These are phyloP conservation scores for Calendula officinalis DNA, from an alignment of 129 eudicot species.

Conservation along the genomic window DNA sequence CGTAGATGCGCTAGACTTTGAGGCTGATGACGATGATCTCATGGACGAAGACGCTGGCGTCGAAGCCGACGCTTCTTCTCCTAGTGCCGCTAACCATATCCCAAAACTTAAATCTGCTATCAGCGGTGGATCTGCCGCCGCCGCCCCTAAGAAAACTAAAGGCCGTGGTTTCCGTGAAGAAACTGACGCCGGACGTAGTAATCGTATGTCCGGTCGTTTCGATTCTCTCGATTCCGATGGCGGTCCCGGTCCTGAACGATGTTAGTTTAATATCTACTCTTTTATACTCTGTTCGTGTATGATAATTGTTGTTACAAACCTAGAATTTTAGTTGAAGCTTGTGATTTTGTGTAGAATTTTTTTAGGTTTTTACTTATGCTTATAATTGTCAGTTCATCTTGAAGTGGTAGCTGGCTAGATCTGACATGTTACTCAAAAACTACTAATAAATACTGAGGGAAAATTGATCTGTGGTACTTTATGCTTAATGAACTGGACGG, in stretches of 20 bases:
- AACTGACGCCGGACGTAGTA: slow-evolving; percentile 54
- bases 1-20: slow-evolving; percentile 87
- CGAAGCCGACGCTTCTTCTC: slow-evolving; percentile 54
- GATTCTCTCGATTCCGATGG: slow-evolving; percentile 85
- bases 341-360: neutral
- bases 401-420: slow-evolving; percentile 8
- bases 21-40: slow-evolving; percentile 95
- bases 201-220: slow-evolving; percentile 70
- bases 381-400: neutral
- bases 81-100: slow-evolving; percentile 42
- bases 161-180: slow-evolving; percentile 97
- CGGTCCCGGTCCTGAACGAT: slow-evolving; percentile 97
- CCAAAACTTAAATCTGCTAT: slow-evolving; percentile 80
- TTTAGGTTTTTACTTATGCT: slow-evolving; percentile 2
- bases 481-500: neutral
- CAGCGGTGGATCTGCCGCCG: slow-evolving; percentile 58
- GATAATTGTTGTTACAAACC: neutral
- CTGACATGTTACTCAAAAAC: slow-evolving; percentile 3
- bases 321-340: neutral
- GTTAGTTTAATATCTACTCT: slow-evolving; percentile 37
- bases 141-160: slow-evolving; percentile 56
- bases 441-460: neutral
- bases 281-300: neutral
- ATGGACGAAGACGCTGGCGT: slow-evolving; percentile 86
- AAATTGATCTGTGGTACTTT: too few relatives aligned